A percentile compares a stretch with the other conserved stretches of the same genome.
phyloP scores from a whole-genome alignment of 768 basidiomycete genomes.

The Leccinum subtestaceum region DNA sequence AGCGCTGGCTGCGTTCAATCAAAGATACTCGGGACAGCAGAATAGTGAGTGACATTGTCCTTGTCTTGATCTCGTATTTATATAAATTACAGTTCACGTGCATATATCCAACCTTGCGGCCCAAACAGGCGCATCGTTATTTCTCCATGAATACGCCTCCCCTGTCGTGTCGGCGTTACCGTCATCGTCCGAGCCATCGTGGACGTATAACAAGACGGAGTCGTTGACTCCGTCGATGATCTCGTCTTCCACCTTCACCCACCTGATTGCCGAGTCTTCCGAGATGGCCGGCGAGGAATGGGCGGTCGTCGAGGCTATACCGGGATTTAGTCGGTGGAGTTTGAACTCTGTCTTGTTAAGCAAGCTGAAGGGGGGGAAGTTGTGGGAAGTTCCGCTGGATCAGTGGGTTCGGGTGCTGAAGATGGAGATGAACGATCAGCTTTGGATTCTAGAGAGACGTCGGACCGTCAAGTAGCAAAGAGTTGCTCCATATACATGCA shows the following conservation, averaged over 20 bases:
- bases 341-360: conserved; percentile 16
- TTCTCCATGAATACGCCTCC: conserved; percentile 65
- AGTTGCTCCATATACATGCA: no score
- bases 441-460: conserved; percentile 50
- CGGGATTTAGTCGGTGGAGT: conserved; percentile 44
- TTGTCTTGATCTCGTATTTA: neutral
- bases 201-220: conserved; percentile 87
- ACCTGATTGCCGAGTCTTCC: conserved; percentile 55
- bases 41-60: conserved; percentile 25
- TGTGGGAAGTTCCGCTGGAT: conserved; percentile 24
- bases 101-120: conserved; percentile 84
- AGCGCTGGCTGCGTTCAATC: conserved; percentile 64
- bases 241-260: conserved; percentile 46
- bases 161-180: conserved; percentile 37
- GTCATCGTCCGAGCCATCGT: conserved; percentile 27
- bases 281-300: conserved; percentile 35
- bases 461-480: neutral
- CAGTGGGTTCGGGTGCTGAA: conserved; percentile 30
- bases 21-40: conserved; percentile 36
- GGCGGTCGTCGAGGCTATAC: conserved; percentile 43
- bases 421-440: conserved; percentile 38
- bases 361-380: conserved; percentile 19
- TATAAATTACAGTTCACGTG: conserved; percentile 48
- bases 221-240: conserved; percentile 46
- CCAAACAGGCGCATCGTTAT: conserved; percentile 88